Evolutionary conservation across 2,329 filamentous ascomycete genomes (phyloP).

Genomic region (Fusarium protoensiforme): DNA sequence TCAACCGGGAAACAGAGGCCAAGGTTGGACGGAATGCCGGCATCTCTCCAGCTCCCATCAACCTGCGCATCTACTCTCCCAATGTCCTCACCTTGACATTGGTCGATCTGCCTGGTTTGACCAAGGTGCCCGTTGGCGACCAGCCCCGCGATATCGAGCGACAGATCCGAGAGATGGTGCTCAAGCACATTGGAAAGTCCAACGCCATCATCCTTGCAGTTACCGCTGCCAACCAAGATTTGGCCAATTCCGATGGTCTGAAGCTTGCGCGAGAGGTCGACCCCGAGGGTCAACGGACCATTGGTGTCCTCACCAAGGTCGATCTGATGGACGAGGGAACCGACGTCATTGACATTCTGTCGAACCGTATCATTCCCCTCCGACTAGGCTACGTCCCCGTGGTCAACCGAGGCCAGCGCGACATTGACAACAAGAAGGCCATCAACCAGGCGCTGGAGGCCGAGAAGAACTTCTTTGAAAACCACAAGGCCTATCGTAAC

Average conservation of each 20-base stretch:
- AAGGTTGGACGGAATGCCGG: slow-evolving; percentile 97
- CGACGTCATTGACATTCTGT: slow-evolving; percentile 97
- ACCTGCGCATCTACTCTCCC: slow-evolving; percentile 97
- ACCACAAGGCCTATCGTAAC: slow-evolving; percentile 98
- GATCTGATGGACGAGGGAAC: slow-evolving; percentile 99
- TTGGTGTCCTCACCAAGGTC: slow-evolving; percentile 98
- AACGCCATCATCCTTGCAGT: slow-evolving; percentile 98
- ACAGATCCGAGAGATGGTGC: slow-evolving; percentile 97
- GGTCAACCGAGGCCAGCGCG: slow-evolving; percentile 96
- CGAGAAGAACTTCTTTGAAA: slow-evolving; percentile 97
- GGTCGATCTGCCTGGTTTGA: slow-evolving; percentile 95
- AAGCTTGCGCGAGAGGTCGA: slow-evolving; percentile 98
- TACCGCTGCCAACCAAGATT: slow-evolving; percentile 95
- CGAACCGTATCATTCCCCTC: slow-evolving; percentile 95
- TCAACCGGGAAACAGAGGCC: slow-evolving; percentile 93
- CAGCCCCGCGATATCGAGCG: slow-evolving; percentile 96
- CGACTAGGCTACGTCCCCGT: slow-evolving; percentile 96
- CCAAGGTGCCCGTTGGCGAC: slow-evolving; percentile 95
- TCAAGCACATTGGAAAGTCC: slow-evolving; percentile 98
- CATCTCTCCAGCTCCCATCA: slow-evolving; percentile 97
- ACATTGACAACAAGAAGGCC: slow-evolving; percentile 98
- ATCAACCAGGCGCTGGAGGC: slow-evolving; percentile 92
- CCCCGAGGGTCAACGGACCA: slow-evolving; percentile 95
- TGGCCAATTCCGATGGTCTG: slow-evolving; percentile 97
- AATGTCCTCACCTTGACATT: slow-evolving; percentile 97